A percentile compares a stretch with the other conserved stretches of the same genome.
Conservation (phyloP, 1,284 basidiomycete species). For the Ceratobasidium sp. region DNA sequence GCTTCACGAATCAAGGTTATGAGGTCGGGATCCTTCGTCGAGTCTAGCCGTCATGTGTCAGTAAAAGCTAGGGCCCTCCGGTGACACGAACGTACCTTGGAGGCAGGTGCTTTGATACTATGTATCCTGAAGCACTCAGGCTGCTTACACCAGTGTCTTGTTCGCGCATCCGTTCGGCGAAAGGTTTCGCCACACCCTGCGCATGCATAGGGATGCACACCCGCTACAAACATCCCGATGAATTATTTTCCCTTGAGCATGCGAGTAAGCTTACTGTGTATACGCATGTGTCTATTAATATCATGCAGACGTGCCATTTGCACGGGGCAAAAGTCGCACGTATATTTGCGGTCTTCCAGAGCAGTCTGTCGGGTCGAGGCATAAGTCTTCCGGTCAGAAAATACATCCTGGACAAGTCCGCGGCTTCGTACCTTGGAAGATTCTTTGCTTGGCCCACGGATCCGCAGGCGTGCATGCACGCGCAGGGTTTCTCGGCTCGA, state of each 20-base stretch:
- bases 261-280: conserved; percentile 42
- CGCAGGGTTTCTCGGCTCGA: conserved; percentile 26
- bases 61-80: background rate
- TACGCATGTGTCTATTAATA: conserved; percentile 45
- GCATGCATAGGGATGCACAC: conserved; percentile 45
- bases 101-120: conserved; percentile 30
- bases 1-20: background rate
- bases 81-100: conserved; percentile 23
- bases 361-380: background rate
- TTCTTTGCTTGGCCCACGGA: conserved; percentile 32
- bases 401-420: background rate
- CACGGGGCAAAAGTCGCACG: conserved; percentile 42
- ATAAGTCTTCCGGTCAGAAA: background rate
- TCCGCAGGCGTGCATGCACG: conserved; percentile 29
- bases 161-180: conserved; percentile 39
- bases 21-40: conserved; percentile 41
- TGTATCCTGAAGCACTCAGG: conserved; percentile 45
- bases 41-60: background rate
- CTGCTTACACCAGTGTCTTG: conserved; percentile 44
- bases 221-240: conserved; percentile 23
- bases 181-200: conserved; percentile 43
- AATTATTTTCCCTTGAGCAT: background rate
- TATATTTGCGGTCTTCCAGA: conserved; percentile 37
- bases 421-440: conserved; percentile 30
- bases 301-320: conserved; percentile 43